These are phyloP conservation scores for Kodamaea derodonti DNA, from an alignment of 1,139 yeast genomes.

Conservation along the genomic window DNA sequence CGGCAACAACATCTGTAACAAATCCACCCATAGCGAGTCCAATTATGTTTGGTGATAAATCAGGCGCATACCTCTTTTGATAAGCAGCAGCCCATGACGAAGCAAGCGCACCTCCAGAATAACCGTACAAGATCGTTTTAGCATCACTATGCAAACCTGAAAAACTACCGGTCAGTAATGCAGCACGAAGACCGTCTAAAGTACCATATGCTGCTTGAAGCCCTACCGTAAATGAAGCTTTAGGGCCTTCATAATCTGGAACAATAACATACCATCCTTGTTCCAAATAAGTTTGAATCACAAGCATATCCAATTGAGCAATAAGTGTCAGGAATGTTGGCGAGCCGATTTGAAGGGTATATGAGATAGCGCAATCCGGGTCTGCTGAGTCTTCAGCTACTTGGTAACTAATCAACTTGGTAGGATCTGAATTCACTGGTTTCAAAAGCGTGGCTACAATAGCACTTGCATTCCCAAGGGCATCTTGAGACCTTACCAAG, in stretches of 20 bases:
- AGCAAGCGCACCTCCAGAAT: constrained; percentile 34
- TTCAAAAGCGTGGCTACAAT: constrained; percentile 28
- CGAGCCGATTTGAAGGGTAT: constrained; percentile 16
- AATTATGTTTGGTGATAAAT: constrained; percentile 18
- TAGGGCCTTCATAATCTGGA: constrained; percentile 32
- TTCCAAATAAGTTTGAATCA: constrained; percentile 14
- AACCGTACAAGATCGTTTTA: constrained; percentile 29
- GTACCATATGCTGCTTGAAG: constrained; percentile 23
- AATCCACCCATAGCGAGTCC: constrained; percentile 34
- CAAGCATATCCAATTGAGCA: constrained; percentile 19
- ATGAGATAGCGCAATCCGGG: constrained; percentile 30
- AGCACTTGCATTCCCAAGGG: constrained; percentile 26
- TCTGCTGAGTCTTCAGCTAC: constrained; percentile 29
- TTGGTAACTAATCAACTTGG: constrained; percentile 27
- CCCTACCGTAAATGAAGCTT: constrained; percentile 26
- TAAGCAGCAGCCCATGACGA: constrained; percentile 34
- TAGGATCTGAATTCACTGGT: constrained; percentile 26
- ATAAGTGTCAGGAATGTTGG: constrained; percentile 14
- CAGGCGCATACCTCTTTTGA: constrained; percentile 29
- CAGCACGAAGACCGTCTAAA: constrained; percentile 25
- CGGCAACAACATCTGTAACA: constrained; percentile 20
- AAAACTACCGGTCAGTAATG: constrained; percentile 16
- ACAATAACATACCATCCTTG: constrained; percentile 29
- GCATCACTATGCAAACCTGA: constrained; percentile 19
- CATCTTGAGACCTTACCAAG: constrained; percentile 29